Percentiles rank a stretch among this genome's conserved stretches.
Evolutionary conservation across 495 filamentous ascomycete species (phyloP).

Genomic region (Lentithecium fluviatile): DNA sequence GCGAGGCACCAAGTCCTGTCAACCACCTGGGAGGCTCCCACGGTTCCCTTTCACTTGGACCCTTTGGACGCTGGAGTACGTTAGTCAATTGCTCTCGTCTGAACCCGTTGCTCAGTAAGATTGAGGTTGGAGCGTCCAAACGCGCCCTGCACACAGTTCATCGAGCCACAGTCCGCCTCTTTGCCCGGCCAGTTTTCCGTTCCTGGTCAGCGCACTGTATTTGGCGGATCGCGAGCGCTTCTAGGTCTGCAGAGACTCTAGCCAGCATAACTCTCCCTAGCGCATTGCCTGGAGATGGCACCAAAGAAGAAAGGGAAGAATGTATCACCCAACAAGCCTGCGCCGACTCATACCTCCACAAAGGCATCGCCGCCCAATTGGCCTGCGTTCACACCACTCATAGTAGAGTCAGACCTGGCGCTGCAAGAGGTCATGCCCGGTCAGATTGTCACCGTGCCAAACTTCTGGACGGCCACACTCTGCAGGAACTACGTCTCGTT

Average conservation of each 20-base stretch:
- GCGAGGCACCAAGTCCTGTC: no score
- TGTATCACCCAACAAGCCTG: not conserved
- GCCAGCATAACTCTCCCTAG: not conserved
- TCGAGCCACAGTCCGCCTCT: no score
- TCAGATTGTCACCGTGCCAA: conserved; percentile 74
- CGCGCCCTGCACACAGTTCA: no score
- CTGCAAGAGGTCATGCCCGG: conserved; percentile 57
- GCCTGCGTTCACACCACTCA: conserved; percentile 72
- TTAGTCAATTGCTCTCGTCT: no score
- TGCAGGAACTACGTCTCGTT: conserved; percentile 82
- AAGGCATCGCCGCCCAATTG: conserved; percentile 56
- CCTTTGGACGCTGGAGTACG: no score
- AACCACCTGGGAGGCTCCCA: no score
- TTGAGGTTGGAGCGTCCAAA: no score
- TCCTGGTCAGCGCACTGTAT: no score
- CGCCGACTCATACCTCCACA: not conserved
- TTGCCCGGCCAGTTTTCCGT: no score
- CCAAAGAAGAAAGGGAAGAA: conserved; percentile 24
- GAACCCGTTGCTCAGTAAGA: no score
- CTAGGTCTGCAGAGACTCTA: not conserved
- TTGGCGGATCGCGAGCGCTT: no score
- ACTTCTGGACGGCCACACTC: conserved; percentile 74
- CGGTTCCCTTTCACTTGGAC: no score
- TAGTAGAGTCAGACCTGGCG: conserved; percentile 65
- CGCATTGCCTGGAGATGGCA: conserved; percentile 7